Percentiles rank a stretch among this genome's conserved stretches.
Evolutionary conservation across 2,329 filamentous ascomycete species (phyloP).

Genomic region (Aspergillus spinulosporus): DNA sequence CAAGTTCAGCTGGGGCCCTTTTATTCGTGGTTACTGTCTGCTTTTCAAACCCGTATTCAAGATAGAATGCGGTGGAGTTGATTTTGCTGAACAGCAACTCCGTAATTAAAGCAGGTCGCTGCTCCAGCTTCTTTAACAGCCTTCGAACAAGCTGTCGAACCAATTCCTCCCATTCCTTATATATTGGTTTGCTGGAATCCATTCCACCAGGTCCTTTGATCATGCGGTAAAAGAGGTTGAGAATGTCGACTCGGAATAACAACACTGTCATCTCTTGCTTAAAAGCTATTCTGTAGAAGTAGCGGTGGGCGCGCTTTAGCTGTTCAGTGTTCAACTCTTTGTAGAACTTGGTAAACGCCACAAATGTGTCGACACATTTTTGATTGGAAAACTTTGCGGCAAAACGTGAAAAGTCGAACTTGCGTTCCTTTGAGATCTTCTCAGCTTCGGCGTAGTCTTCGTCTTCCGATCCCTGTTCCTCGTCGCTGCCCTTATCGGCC

Average conservation of each 20-base stretch:
- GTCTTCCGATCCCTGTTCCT: constrained; percentile 61
- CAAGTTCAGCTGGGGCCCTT: constrained; percentile 74
- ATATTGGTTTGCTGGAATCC: constrained; percentile 65
- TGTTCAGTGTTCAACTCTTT: constrained; percentile 75
- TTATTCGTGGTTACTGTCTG: constrained; percentile 67
- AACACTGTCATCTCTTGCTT: constrained; percentile 90
- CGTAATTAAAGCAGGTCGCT: constrained; percentile 80
- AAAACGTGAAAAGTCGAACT: constrained; percentile 90
- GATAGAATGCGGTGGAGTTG: constrained; percentile 75
- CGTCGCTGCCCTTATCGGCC: constrained; percentile 48
- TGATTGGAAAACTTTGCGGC: constrained; percentile 78
- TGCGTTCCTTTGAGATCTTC: constrained; percentile 73
- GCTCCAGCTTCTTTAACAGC: constrained; percentile 79
- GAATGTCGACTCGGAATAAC: constrained; percentile 86
- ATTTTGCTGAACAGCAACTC: constrained; percentile 97
- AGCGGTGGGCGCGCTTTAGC: constrained; percentile 87
- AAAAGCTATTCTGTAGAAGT: constrained; percentile 90
- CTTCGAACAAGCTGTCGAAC: constrained; percentile 79
- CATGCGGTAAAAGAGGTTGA: constrained; percentile 84
- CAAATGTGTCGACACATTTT: constrained; percentile 83
- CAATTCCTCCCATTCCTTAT: constrained; percentile 88
- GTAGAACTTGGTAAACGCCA: constrained; percentile 77
- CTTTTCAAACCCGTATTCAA: constrained; percentile 87
- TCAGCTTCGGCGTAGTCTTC: constrained; percentile 75
- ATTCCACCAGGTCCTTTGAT: constrained; percentile 83